Percentiles rank a stretch among this genome's conserved stretches.
Evolutionary conservation across 305 asterid species (phyloP).

Genomic region (Solanum chacoense): DNA sequence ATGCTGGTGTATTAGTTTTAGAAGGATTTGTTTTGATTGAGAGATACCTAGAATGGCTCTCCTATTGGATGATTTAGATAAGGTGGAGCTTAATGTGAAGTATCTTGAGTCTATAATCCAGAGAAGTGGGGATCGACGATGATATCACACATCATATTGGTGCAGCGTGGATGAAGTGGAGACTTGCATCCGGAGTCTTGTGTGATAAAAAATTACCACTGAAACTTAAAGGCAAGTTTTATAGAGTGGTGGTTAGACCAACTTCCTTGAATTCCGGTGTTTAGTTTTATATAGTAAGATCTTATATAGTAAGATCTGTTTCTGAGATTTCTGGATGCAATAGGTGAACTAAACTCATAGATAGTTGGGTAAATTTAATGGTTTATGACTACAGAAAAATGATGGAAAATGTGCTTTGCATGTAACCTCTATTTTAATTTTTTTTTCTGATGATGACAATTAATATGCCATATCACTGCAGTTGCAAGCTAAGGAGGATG

Average conservation of each 20-base stretch:
- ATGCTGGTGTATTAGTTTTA: neutral
- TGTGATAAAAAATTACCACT: neutral
- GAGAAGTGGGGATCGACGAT: neutral
- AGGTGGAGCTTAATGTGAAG: neutral
- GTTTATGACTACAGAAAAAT: neutral
- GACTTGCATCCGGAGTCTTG: neutral
- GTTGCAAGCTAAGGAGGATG: conserved; percentile 65
- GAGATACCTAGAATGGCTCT: neutral
- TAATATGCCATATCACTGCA: conserved; percentile 17
- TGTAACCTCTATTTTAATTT: neutral
- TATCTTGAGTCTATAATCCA: neutral
- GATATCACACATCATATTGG: neutral
- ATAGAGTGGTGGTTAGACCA: neutral
- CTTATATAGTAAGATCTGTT: neutral
- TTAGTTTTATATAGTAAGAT: neutral
- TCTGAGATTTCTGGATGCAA: neutral
- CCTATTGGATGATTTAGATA: neutral
- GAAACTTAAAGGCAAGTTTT: neutral
- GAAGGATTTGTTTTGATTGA: neutral
- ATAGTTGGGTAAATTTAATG: neutral
- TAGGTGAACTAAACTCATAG: neutral
- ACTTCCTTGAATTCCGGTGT: neutral
- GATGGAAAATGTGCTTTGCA: neutral
- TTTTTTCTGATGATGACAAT: neutral
- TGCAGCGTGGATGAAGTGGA: neutral